These are phyloP conservation scores for Phytophthora macrochlamydospora DNA, from an alignment of 352 stramenopile genomes.

Conservation along the genomic window DNA sequence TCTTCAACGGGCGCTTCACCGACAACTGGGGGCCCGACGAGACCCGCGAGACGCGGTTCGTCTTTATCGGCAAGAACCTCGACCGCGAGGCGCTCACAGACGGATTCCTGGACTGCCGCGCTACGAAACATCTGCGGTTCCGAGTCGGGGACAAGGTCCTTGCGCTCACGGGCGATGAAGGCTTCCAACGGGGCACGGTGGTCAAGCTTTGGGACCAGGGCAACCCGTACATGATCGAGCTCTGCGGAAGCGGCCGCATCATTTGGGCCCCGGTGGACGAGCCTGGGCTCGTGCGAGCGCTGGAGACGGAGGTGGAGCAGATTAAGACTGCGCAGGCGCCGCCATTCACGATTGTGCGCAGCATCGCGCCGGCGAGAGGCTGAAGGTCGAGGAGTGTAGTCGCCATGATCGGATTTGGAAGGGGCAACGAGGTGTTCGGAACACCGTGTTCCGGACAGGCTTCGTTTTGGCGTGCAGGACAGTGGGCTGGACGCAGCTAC, in stretches of 20 bases:
- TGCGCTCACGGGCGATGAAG: constrained; percentile 38
- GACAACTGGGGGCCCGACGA: constrained; percentile 87
- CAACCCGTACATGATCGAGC: constrained; percentile 53
- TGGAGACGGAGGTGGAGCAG: constrained; percentile 17
- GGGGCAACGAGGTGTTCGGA: not conserved
- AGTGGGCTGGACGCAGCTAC: no score
- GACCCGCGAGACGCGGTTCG: constrained; percentile 89
- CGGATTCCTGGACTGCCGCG: constrained; percentile 51
- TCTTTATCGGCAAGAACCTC: constrained; percentile 95
- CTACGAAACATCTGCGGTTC: constrained; percentile 40
- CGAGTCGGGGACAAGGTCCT: constrained; percentile 47
- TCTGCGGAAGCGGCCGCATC: constrained; percentile 38
- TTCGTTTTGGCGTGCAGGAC: no score
- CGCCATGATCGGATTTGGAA: constrained; percentile 2
- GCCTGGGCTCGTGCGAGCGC: constrained; percentile 34
- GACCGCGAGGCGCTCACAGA: constrained; percentile 61
- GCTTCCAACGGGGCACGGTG: constrained; percentile 44
- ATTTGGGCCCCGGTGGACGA: constrained; percentile 56
- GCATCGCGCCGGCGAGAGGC: constrained; percentile 19
- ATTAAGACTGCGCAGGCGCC: constrained; percentile 16
- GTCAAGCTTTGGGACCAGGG: constrained; percentile 56
- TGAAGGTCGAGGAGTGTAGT: not conserved
- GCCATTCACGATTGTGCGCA: constrained; percentile 31
- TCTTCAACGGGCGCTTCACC: constrained; percentile 92
- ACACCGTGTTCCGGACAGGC: no score